Conservation (phyloP, 2,329 filamentous ascomycete species). For the Anisogramma anomala region DNA sequence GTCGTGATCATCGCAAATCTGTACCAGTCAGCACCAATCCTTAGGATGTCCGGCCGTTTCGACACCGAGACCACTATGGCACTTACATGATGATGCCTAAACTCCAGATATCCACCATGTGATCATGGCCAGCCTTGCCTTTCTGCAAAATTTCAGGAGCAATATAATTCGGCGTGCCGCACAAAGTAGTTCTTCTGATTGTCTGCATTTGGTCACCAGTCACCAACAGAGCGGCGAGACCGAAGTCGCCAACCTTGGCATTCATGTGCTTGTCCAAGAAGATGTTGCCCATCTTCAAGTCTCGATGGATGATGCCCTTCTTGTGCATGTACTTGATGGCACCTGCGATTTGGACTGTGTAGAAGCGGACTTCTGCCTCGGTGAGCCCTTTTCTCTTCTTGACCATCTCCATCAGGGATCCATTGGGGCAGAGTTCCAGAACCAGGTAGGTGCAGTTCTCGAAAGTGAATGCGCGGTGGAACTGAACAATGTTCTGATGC, state of each 20-base stretch:
- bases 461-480: conserved; percentile 87
- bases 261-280: conserved; percentile 95
- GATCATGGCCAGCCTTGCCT: conserved; percentile 86
- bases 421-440: conserved; percentile 87
- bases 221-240: conserved; percentile 79
- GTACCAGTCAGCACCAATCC: conserved; percentile 17
- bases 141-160: conserved; percentile 93
- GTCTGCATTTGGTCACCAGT: conserved; percentile 83
- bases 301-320: conserved; percentile 90
- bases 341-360: conserved; percentile 87
- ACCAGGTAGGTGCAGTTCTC: conserved; percentile 85
- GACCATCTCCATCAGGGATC: conserved; percentile 95
- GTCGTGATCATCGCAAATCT: conserved; percentile 95
- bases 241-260: conserved; percentile 95
- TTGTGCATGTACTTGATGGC: conserved; percentile 97
- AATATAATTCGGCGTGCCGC: conserved; percentile 96
- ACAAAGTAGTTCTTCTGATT: conserved; percentile 79
- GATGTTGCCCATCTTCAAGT: conserved; percentile 96
- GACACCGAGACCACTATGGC: background rate
- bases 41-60: background rate
- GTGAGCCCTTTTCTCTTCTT: conserved; percentile 83
- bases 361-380: conserved; percentile 86
- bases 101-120: conserved; percentile 98
- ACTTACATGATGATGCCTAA: conserved; percentile 88
- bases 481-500: conserved; percentile 91